These are phyloP conservation scores for Corymbia maculata DNA, from an alignment of 345 rosid species.

Conservation along the genomic window DNA sequence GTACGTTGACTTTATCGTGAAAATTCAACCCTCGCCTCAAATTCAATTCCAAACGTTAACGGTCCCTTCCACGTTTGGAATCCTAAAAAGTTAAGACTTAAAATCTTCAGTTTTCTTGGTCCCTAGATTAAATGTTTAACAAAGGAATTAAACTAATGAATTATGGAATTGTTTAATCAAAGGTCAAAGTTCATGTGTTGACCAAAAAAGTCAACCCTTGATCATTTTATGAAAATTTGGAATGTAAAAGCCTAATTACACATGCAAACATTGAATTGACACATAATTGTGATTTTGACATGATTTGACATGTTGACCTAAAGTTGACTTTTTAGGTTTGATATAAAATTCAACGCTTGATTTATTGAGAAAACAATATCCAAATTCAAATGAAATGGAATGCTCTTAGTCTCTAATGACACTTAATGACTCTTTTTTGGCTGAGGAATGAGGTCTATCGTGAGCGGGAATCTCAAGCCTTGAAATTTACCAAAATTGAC, in stretches of 20 bases:
- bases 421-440: background rate
- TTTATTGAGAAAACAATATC: background rate
- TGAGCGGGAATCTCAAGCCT: background rate
- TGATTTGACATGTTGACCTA: background rate
- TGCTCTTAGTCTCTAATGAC: background rate
- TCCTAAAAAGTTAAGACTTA: background rate
- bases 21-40: background rate
- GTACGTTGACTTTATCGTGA: background rate
- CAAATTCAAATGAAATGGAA: background rate
- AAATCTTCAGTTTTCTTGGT: background rate
- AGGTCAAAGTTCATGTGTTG: background rate
- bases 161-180: background rate
- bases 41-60: background rate
- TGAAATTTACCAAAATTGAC: background rate
- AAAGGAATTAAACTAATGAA: too few relatives aligned
- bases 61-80: background rate
- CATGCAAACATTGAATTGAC: background rate
- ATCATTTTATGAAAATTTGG: background rate
- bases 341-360: too few relatives aligned
- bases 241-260: background rate
- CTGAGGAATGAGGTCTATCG: fast-evolving
- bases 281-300: background rate
- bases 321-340: background rate
- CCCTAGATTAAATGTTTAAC: background rate
- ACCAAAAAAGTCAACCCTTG: background rate